Percentiles rank a stretch among this genome's conserved stretches.
Conservation (phyloP, 1,284 basidiomycete species). For the Pseudozyma tsukubaensis region DNA sequence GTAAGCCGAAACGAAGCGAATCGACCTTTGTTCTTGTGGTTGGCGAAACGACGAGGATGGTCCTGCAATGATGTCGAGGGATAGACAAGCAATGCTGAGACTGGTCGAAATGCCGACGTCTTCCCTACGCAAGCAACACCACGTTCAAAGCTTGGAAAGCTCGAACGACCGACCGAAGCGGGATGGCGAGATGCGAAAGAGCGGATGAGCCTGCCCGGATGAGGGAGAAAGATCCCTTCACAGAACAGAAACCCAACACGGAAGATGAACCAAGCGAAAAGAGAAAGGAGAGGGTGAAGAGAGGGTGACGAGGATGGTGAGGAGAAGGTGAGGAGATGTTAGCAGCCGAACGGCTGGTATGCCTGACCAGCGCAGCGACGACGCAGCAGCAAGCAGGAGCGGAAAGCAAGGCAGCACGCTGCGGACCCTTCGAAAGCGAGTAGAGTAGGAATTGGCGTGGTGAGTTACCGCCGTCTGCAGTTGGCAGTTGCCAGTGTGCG, state of each 20-base stretch:
- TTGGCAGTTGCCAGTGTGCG: neutral
- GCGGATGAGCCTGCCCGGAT: conserved; percentile 40
- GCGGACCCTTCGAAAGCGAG: neutral
- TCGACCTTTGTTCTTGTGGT: neutral
- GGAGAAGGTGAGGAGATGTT: conserved; percentile 19
- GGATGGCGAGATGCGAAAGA: conserved; percentile 8
- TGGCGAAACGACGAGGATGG: conserved; percentile 20
- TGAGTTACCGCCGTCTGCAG: neutral
- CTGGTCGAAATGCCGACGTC: conserved; percentile 24
- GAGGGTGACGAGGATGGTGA: conserved; percentile 35
- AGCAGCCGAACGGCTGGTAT: neutral
- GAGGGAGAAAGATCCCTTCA: conserved; percentile 31
- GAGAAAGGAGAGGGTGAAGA: neutral
- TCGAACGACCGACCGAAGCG: conserved; percentile 17
- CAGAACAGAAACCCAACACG: conserved; percentile 30
- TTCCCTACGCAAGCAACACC: conserved; percentile 25
- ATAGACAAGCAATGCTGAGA: conserved; percentile 17
- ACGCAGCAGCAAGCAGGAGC: neutral
- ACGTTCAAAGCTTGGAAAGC: conserved; percentile 5
- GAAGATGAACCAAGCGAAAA: conserved; percentile 39
- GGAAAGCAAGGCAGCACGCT: neutral
- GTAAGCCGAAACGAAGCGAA: neutral
- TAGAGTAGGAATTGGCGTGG: neutral
- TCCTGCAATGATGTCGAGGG: conserved; percentile 10
- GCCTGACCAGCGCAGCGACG: neutral